Evolutionary conservation across 805 yeast genomes (phyloP).

Genomic region (Limtongia smithiae): DNA sequence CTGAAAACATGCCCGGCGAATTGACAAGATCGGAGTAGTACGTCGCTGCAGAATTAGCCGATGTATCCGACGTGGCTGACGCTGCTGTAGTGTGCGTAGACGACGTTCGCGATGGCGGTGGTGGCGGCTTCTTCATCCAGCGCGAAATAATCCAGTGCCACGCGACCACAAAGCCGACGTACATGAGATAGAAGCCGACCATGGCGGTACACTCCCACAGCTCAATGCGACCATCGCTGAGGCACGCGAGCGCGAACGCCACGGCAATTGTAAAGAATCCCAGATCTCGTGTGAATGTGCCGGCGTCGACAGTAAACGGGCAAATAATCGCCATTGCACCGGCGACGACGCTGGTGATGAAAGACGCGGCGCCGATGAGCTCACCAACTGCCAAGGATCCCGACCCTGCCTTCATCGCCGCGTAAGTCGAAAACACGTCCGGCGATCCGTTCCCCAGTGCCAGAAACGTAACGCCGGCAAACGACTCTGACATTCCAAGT

Average conservation of each 20-base stretch:
- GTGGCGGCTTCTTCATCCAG: too few species aligned
- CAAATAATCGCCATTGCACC: slow-evolving; percentile 71
- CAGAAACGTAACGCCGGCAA: slow-evolving; percentile 74
- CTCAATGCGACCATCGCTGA: slow-evolving; percentile 56
- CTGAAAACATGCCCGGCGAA: slow-evolving; percentile 4
- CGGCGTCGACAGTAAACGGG: slow-evolving; percentile 54
- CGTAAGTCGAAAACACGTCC: slow-evolving; percentile 78
- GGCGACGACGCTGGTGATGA: slow-evolving; percentile 72
- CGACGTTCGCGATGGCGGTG: too few species aligned
- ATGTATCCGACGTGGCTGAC: not conserved
- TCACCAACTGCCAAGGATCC: slow-evolving; percentile 83
- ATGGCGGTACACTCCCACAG: slow-evolving; percentile 56
- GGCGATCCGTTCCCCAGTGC: slow-evolving; percentile 94
- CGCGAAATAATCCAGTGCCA: slow-evolving; percentile 42
- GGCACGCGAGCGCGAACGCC: slow-evolving; percentile 40
- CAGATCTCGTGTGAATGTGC: slow-evolving; percentile 57
- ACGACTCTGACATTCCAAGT: slow-evolving; percentile 64
- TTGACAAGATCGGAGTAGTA: slow-evolving; percentile 18
- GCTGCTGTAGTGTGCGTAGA: not conserved
- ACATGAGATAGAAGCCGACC: slow-evolving; percentile 53
- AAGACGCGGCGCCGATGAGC: slow-evolving; percentile 83
- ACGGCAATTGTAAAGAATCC: slow-evolving; percentile 53
- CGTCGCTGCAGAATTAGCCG: slow-evolving; percentile 1
- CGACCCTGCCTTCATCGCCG: slow-evolving; percentile 70
- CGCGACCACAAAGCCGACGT: slow-evolving; percentile 50